Evolutionary conservation across 2,329 filamentous ascomycete species (phyloP), one percentile per base, ranked within the genome.

Genomic region (Penicillium italicum): DNA sequence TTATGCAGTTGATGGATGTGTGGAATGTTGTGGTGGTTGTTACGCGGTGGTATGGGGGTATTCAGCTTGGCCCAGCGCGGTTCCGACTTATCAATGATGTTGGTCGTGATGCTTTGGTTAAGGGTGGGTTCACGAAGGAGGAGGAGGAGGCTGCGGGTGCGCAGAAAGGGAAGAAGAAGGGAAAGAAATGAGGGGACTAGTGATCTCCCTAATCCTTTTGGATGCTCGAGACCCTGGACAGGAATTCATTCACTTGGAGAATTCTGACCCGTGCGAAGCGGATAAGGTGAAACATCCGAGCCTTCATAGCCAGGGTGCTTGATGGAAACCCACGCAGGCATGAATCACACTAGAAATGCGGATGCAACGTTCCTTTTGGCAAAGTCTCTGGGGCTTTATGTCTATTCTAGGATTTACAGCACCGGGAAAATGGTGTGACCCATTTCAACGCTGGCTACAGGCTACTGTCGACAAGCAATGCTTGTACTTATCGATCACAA

Each of bases 21-120:
- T 97, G 92, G 91, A 85, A 95, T 72, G 87, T 88, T 16, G 87
- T 97, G 78, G 91, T 99, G 0, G 88, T 99, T 4, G 93, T 99
- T 28, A 91, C 90, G 37, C 79, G 94, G 60, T 99, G 94, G 94
- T 99, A 96, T 73, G 94, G 94, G 4, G 94, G 94, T 1, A 83
- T 96, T 55, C 88, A 91, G 65, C 76, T 99, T 43, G 94, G 94
- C 0, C 92, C 93, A 47, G 88, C 92, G 71, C 80, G 94, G 61
- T 99, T 99, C 71, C 85, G 91, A 12, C 79, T 96, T 52, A 97
- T 99, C 70, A 97, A 97, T 70, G 82, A 84, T 53, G 89, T 86
- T 9, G 92, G 91, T 8, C 83, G 92, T 67, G 91, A 97, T 75
- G 89, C 88, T 0, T 81, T 97, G 61, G 83, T 97, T 10, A 84